These are phyloP conservation scores for Agrocybe chaxingu DNA, from an alignment of 768 basidiomycete genomes.

Conservation along the genomic window DNA sequence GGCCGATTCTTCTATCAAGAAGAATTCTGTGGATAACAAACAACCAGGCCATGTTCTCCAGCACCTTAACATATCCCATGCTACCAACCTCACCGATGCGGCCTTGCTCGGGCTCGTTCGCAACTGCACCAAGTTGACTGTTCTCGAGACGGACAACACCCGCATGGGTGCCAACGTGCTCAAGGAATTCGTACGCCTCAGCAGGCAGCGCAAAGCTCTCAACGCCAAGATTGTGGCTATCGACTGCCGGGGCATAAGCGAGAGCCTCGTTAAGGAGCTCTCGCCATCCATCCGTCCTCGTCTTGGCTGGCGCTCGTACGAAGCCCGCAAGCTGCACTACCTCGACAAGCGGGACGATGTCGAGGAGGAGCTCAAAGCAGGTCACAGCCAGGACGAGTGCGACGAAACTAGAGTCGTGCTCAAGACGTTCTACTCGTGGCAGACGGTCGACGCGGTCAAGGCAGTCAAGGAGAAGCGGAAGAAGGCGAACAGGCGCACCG, in stretches of 20 bases:
- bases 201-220: constrained; percentile 40
- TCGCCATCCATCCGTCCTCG: constrained; percentile 58
- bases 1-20: not conserved
- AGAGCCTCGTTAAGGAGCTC: constrained; percentile 62
- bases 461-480: constrained; percentile 64
- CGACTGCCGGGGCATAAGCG: constrained; percentile 72
- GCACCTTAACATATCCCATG: constrained; percentile 68
- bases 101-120: constrained; percentile 63
- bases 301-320: constrained; percentile 71
- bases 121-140: constrained; percentile 55
- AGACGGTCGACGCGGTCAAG: constrained; percentile 77
- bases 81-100: constrained; percentile 58
- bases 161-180: constrained; percentile 59
- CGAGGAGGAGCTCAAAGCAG: constrained; percentile 59
- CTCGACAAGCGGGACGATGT: constrained; percentile 68
- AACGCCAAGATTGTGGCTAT: constrained; percentile 65
- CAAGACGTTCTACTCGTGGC: constrained; percentile 86
- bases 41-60: constrained; percentile 69
- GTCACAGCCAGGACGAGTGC: constrained; percentile 82
- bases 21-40: constrained; percentile 7
- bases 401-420: constrained; percentile 69
- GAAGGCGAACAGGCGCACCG: constrained; percentile 46
- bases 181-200: constrained; percentile 62
- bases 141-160: constrained; percentile 81
- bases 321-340: constrained; percentile 65